A percentile compares a stretch with the other conserved stretches of the same genome.
phyloP scores from a whole-genome alignment of 139 green algal genomes.

The Microglena sp. region DNA sequence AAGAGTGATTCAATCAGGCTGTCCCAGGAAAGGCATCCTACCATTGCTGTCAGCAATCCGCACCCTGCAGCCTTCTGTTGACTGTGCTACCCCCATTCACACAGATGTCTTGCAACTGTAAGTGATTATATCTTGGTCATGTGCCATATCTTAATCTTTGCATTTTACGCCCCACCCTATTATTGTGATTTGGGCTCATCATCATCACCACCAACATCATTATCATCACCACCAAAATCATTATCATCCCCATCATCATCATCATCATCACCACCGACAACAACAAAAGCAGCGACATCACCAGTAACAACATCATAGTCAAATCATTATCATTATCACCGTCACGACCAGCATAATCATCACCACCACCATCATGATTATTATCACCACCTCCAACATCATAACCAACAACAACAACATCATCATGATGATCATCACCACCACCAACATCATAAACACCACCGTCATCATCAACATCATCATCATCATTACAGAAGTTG shows the following conservation, averaged over 20 bases:
- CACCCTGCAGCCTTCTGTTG: slow-evolving; percentile 40
- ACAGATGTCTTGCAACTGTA: slow-evolving; percentile 66
- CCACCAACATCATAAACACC: neutral
- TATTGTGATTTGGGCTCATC: neutral
- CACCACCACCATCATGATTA: neutral
- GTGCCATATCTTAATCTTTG: neutral
- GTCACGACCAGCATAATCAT: neutral
- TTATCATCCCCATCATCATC: neutral
- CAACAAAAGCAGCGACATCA: neutral
- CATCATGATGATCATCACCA: neutral
- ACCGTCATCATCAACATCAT: neutral
- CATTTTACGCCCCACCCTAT: neutral
- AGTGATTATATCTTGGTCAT: neutral
- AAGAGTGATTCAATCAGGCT: slow-evolving; percentile 19
- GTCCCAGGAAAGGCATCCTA: slow-evolving; percentile 37
- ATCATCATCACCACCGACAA: neutral
- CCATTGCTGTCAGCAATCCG: slow-evolving; percentile 48
- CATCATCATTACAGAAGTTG: neutral
- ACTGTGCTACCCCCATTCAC: slow-evolving; percentile 77
- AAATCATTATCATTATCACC: neutral
- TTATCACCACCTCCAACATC: neutral
- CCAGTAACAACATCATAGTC: neutral
- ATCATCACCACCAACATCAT: neutral
- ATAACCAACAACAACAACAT: neutral
- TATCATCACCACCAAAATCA: neutral